A percentile compares a stretch with the other conserved stretches of the same genome.
These are phyloP conservation scores for Actinidia polygama DNA, from an alignment of 179 eudicot species.

Conservation along the genomic window DNA sequence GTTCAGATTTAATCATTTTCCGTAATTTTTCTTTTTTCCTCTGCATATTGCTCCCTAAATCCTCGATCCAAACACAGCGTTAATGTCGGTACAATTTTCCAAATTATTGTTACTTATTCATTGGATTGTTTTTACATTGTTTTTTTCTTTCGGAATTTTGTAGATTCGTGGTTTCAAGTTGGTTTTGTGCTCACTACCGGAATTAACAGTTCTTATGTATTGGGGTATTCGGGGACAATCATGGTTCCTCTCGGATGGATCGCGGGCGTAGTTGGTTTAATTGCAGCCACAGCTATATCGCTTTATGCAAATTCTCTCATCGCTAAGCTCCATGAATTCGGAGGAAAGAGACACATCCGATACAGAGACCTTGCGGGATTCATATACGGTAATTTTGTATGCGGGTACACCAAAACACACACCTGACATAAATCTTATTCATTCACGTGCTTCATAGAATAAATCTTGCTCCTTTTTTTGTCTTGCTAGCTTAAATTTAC, in stretches of 20 bases:
- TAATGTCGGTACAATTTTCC: background rate
- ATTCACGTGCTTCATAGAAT: no score
- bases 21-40: background rate
- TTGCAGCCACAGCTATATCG: conserved; percentile 70
- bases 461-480: no score
- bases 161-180: conserved; percentile 96
- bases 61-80: background rate
- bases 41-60: background rate
- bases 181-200: conserved; percentile 89
- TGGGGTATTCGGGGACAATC: conserved; percentile 84
- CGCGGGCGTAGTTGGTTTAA: conserved; percentile 70
- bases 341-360: conserved; percentile 87
- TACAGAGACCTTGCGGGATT: conserved; percentile 95
- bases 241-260: conserved; percentile 97
- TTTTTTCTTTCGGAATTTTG: conserved; percentile 19
- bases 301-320: conserved; percentile 79
- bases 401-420: no score
- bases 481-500: no score
- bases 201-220: conserved; percentile 84
- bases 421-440: no score
- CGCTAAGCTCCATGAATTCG: conserved; percentile 86
- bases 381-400: conserved; percentile 91
- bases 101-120: background rate
- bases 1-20: background rate
- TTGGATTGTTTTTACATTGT: background rate